These are phyloP conservation scores for Pseudohyphozyma bogoriensis DNA, from an alignment of 768 basidiomycete genomes.

Conservation along the genomic window DNA sequence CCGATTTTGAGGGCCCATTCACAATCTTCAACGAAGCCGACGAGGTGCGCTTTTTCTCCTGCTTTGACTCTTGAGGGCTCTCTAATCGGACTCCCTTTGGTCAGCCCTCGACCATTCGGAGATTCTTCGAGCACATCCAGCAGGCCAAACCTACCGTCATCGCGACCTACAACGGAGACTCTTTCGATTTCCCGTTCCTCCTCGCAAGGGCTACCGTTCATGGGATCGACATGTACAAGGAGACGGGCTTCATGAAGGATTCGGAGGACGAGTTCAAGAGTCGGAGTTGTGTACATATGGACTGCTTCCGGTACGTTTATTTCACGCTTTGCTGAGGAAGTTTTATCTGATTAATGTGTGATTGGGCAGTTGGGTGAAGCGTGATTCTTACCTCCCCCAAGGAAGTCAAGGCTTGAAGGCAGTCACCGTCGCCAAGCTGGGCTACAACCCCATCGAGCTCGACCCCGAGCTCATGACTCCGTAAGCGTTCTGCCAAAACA, in stretches of 20 bases:
- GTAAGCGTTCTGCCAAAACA: constrained; percentile 51
- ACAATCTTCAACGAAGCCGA: constrained; percentile 77
- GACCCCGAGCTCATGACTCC: constrained; percentile 99
- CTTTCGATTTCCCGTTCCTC: constrained; percentile 98
- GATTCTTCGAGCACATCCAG: constrained; percentile 89
- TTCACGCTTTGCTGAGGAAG: neutral
- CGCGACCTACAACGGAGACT: constrained; percentile 97
- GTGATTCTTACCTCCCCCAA: constrained; percentile 95
- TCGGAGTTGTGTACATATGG: constrained; percentile 89
- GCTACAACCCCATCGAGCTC: constrained; percentile 91
- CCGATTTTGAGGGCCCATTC: constrained; percentile 94
- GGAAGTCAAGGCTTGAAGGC: constrained; percentile 98
- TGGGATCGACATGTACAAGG: constrained; percentile 91
- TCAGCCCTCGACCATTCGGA: constrained; percentile 68
- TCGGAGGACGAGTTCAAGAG: constrained; percentile 91
- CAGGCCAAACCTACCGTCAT: constrained; percentile 92
- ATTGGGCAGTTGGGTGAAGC: constrained; percentile 84
- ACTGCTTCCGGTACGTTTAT: constrained; percentile 64
- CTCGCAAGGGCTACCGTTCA: constrained; percentile 71
- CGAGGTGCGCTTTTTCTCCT: constrained; percentile 50
- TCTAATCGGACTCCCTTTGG: no score
- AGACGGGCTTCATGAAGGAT: constrained; percentile 86
- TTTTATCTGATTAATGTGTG: neutral
- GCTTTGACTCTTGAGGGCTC: no score
- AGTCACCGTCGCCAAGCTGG: constrained; percentile 88